These are phyloP conservation scores for Ceriops zippeliana DNA, from an alignment of 345 rosid genomes.

Conservation along the genomic window DNA sequence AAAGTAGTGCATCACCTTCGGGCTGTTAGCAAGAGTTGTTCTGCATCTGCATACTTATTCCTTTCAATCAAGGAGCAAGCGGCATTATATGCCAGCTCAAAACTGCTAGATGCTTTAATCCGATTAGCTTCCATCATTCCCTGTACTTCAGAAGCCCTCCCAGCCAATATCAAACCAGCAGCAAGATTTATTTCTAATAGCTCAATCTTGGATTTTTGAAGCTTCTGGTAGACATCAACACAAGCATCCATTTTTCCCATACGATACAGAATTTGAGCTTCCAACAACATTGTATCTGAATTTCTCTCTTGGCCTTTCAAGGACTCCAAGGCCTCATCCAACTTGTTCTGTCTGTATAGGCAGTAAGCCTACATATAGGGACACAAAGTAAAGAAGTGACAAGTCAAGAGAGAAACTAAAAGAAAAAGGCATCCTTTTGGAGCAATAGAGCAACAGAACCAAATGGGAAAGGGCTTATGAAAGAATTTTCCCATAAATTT, in stretches of 20 bases:
- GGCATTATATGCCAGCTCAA: constrained; percentile 80
- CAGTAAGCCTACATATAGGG: constrained; percentile 66
- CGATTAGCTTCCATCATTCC: constrained; percentile 55
- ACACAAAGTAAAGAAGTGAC: not conserved
- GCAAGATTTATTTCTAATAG: constrained; percentile 60
- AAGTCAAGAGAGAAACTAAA: constrained; percentile 30
- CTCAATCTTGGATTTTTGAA: constrained; percentile 54
- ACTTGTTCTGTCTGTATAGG: constrained; percentile 81
- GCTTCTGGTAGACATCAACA: constrained; percentile 57
- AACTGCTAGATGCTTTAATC: constrained; percentile 68
- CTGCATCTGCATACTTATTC: constrained; percentile 63
- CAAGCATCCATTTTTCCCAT: constrained; percentile 69
- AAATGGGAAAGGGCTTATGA: too few relatives aligned
- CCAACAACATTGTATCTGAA: constrained; percentile 57
- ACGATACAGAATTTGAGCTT: constrained; percentile 76
- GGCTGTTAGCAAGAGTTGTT: constrained; percentile 75
- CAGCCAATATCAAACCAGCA: constrained; percentile 74
- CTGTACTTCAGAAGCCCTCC: constrained; percentile 72
- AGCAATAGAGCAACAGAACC: too few relatives aligned
- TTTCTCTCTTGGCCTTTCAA: constrained; percentile 51
- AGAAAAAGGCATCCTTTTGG: constrained; percentile 23
- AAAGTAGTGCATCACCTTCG: constrained; percentile 47
- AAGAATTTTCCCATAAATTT: too few relatives aligned
- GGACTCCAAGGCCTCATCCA: constrained; percentile 62
- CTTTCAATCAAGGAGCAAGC: constrained; percentile 83